Base-by-base conservation (phyloP, 176 grass and related monocot genomes). In the Oropetium thomaeum region DNA sequence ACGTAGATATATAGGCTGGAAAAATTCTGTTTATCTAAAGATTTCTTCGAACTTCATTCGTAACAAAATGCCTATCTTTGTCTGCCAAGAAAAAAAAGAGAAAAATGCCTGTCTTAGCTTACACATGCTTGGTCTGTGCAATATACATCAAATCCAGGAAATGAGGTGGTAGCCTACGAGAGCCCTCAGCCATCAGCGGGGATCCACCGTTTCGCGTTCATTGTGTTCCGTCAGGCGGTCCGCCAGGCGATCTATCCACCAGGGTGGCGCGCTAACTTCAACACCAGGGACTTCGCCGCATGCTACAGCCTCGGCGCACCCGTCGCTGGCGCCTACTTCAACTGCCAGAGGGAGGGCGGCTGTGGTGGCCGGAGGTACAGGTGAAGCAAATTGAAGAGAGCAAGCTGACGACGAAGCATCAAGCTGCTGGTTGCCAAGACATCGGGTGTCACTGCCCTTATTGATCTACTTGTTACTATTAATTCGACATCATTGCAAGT, bases 201-300 rank as follows among this genome's bases (percentile, higher is more conserved):
- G 53, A 89, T 93, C 71, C 90, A 93, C 63, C 90, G 90, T 1
- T 79, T 89, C 23, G 90, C 86, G 51, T 89, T 89, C 60, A 70
- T 92, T 59, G 58, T 86, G 42, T 92, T 92, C 83, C 64, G 71
- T 19, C 90, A 92, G 71, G 29, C 43, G 22, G 54, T 77, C 58
- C 79, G 67, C 8, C 90, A 89, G 63, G 2, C 83, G 0, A 83
- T 93, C 42, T 71, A 87, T 28, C 83, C 86, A 15, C 90, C 90
- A 0, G 90, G 86, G 31, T 93, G 90, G 90, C 81, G 90, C n/a
- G 80, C 77, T 23, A 93, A 93, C 86, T 93, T 89, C 90, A 84
- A 73, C 62, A 89, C 80, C 2, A 83, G 86, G 67, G 86, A 93
- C 67, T 89, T 89, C 30, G 76, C 83, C 15, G 86, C 83, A 1